phyloP scores from a whole-genome alignment of 495 filamentous ascomycete genomes.

The Penicillium daleae region DNA sequence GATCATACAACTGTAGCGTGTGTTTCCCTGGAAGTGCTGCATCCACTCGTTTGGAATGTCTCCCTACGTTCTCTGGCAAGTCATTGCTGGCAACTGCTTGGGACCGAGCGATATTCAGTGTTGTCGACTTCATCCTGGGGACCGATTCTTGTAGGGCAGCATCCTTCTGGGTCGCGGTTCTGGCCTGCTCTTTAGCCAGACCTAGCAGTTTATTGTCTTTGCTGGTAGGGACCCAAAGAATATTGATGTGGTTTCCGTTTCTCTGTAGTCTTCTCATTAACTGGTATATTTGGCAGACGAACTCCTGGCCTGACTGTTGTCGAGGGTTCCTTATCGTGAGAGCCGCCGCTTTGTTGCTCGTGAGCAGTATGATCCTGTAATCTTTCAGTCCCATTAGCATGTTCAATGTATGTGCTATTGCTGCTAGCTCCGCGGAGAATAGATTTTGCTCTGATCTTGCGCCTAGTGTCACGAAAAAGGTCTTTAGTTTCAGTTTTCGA shows the following conservation, averaged over 20 bases:
- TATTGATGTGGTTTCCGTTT: conserved; percentile 22
- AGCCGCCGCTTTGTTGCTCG: conserved; percentile 21
- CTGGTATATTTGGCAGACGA: conserved; percentile 25
- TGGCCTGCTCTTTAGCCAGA: conserved; percentile 33
- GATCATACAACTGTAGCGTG: conserved; percentile 19
- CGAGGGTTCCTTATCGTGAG: conserved; percentile 20
- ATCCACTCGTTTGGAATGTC: conserved; percentile 33
- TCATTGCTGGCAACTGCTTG: conserved; percentile 13
- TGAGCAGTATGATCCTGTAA: conserved; percentile 16
- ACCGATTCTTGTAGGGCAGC: conserved; percentile 12
- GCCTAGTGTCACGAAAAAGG: conserved; percentile 15
- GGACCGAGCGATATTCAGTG: conserved; percentile 12
- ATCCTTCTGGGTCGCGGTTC: conserved; percentile 19
- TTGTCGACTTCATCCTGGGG: conserved; percentile 22
- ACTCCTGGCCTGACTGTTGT: conserved; percentile 27
- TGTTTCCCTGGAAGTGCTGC: conserved; percentile 34
- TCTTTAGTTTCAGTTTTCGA: conserved; percentile 17
- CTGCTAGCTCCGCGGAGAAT: conserved; percentile 18
- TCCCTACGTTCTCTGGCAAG: conserved; percentile 22
- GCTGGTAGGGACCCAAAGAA: conserved; percentile 22
- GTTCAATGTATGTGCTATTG: conserved; percentile 13
- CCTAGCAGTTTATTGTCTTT: conserved; percentile 27
- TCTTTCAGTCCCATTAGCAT: conserved; percentile 17
- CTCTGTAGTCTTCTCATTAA: conserved; percentile 26
- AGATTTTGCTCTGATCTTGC: conserved; percentile 17